These are phyloP conservation scores for Dicorynia guianensis DNA, from an alignment of 306 rosid species.

Conservation along the genomic window DNA sequence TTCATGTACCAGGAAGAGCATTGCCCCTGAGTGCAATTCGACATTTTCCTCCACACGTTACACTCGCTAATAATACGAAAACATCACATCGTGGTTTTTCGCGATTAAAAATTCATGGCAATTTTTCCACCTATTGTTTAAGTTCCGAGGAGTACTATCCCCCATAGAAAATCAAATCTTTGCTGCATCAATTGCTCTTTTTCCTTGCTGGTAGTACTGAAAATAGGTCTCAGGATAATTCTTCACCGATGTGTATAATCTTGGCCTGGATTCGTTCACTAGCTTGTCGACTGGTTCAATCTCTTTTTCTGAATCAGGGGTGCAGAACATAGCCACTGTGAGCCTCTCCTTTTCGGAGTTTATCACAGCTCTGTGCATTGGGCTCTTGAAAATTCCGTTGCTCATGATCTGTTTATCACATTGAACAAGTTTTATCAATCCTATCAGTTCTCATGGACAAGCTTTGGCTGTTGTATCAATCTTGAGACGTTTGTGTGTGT, in stretches of 20 bases:
- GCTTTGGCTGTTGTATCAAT: background rate
- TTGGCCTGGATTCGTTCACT: constrained; percentile 59
- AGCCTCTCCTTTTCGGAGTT: constrained; percentile 64
- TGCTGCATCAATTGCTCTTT: constrained; percentile 67
- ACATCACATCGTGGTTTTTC: too few relatives aligned
- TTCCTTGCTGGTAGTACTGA: constrained; percentile 68
- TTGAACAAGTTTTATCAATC: constrained; percentile 20
- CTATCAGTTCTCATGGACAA: constrained; percentile 9
- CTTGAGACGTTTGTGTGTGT: background rate
- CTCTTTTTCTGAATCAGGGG: constrained; percentile 57
- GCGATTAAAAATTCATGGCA: too few relatives aligned
- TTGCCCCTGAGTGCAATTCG: too few relatives aligned
- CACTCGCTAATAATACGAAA: too few relatives aligned
- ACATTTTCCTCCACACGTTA: too few relatives aligned
- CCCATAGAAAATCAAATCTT: constrained; percentile 39
- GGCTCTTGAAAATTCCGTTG: constrained; percentile 73
- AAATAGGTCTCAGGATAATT: constrained; percentile 50
- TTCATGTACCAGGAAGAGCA: too few relatives aligned
- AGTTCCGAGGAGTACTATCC: constrained; percentile 12
- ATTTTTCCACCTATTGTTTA: too few relatives aligned
- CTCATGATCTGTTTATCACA: constrained; percentile 54
- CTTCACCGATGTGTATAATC: constrained; percentile 53
- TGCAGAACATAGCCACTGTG: constrained; percentile 61
- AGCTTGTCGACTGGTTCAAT: constrained; percentile 58
- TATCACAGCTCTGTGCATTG: constrained; percentile 67